Percentiles rank a stretch among this genome's conserved stretches.
These are phyloP conservation scores for Trypanosoma caninum DNA, from an alignment of 208 protist genomes.

Conservation along the genomic window DNA sequence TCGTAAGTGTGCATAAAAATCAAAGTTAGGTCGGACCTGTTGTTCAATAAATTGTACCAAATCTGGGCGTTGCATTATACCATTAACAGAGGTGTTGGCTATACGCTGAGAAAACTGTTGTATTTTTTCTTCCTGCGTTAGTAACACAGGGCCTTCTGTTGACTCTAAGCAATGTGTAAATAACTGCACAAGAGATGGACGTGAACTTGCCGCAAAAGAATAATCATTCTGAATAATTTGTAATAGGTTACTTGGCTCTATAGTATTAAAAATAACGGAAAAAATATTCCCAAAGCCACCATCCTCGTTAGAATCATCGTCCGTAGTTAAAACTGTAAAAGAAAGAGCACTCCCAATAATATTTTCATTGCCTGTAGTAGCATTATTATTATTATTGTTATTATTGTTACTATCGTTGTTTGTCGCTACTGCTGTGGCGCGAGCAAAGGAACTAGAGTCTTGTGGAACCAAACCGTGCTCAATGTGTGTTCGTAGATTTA, in stretches of 20 bases:
- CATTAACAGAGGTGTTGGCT: not conserved
- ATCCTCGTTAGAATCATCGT: not conserved
- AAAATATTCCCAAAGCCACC: not conserved
- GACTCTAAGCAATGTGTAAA: not conserved
- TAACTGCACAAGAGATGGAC: not conserved
- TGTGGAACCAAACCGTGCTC: slow-evolving; percentile 1
- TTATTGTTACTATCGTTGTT: not conserved
- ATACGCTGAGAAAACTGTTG: not conserved
- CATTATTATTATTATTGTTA: not conserved
- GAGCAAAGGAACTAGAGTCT: not conserved
- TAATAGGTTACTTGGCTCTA: not conserved
- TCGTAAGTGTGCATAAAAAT: slow-evolving; percentile 8
- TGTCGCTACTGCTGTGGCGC: not conserved
- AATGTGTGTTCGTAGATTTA: slow-evolving; percentile 12
- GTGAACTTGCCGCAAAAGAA: not conserved
- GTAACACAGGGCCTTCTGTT: not conserved
- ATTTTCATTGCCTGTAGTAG: not conserved
- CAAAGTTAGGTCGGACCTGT: not conserved
- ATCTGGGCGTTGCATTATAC: not conserved
- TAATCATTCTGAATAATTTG: slow-evolving; percentile 1
- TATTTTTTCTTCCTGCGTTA: not conserved
- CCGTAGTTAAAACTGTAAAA: not conserved
- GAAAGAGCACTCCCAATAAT: not conserved
- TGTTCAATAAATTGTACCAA: slow-evolving; percentile 5
- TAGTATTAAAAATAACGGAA: not conserved